Conservation (phyloP, 257 asterid species). For the Lycium ferocissimum region DNA sequence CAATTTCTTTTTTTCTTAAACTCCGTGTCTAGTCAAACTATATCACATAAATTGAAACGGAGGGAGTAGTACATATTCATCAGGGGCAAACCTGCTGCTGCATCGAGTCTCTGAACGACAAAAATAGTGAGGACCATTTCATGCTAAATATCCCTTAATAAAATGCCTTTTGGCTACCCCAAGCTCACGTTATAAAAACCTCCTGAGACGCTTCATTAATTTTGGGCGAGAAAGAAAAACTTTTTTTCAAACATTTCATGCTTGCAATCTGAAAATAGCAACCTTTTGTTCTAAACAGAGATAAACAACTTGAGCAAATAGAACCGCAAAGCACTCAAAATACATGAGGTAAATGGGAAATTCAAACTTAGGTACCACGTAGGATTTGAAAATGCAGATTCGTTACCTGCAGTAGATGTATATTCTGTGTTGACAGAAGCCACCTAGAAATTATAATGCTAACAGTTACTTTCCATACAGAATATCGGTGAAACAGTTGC, state of each 20-base stretch:
- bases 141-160: no score
- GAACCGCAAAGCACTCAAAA: neutral
- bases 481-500: neutral
- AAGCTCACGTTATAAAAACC: neutral
- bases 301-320: neutral
- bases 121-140: no score
- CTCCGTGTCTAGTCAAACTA: no score
- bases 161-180: no score
- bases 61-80: no score
- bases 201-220: neutral
- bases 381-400: conserved; percentile 15
- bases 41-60: neutral
- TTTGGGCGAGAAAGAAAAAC: neutral
- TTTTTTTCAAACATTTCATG: neutral
- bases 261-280: neutral
- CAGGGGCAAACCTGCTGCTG: no score
- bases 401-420: conserved; percentile 31
- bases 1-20: no score
- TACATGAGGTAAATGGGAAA: neutral
- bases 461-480: neutral
- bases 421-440: conserved; percentile 36
- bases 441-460: conserved; percentile 33
- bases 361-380: neutral
- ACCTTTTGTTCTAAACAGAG: neutral
- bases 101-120: no score